These are phyloP conservation scores for Rhodomyrtus tomentosa DNA, from an alignment of 345 rosid species.

Conservation along the genomic window DNA sequence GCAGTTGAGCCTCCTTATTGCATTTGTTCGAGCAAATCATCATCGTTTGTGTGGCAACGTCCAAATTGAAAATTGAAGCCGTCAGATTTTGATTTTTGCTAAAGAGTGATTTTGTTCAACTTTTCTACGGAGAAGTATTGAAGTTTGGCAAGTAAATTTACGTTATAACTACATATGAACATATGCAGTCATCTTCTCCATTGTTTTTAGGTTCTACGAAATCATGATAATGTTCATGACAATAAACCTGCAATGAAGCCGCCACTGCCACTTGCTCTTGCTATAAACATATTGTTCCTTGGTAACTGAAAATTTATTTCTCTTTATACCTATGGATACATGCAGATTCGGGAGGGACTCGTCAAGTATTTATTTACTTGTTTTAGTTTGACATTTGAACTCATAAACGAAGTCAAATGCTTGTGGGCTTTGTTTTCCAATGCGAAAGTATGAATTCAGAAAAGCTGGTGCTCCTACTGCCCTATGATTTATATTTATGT, in stretches of 20 bases:
- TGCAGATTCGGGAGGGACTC: neutral
- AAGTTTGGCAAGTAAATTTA: neutral
- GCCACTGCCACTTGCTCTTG: neutral
- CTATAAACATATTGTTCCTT: neutral
- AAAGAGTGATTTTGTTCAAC: neutral
- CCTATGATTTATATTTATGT: neutral
- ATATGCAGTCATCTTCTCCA: neutral
- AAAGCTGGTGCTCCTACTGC: neutral
- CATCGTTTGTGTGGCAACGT: neutral
- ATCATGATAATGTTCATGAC: neutral
- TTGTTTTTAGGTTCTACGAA: neutral
- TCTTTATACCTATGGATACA: neutral
- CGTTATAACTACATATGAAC: neutral
- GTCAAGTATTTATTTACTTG: neutral
- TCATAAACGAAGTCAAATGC: neutral
- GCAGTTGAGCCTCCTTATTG: neutral
- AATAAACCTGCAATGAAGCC: neutral
- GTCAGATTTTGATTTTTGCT: neutral
- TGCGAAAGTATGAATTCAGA: neutral
- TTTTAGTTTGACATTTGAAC: neutral
- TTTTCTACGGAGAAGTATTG: neutral
- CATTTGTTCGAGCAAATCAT: neutral
- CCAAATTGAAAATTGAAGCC: neutral
- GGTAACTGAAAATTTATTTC: neutral
- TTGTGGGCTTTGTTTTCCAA: neutral